phyloP scores from a whole-genome alignment of 768 basidiomycete genomes.

The Kwoniella dendrophila region DNA sequence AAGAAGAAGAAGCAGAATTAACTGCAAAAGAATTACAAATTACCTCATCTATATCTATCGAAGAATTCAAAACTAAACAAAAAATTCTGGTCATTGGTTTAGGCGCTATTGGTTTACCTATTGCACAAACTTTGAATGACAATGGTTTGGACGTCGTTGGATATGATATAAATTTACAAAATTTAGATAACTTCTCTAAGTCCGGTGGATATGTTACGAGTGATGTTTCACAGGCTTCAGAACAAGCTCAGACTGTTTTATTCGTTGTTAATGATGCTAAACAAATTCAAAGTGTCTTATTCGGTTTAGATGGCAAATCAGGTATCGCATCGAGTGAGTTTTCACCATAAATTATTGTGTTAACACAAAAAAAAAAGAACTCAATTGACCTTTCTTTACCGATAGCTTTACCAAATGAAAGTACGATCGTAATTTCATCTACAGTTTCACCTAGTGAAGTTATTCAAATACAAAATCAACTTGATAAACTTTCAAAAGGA shows the following conservation, averaged over 20 bases:
- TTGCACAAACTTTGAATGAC: conserved; percentile 34
- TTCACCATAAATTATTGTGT: not conserved
- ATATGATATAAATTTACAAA: conserved; percentile 29
- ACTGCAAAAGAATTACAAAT: conserved; percentile 38
- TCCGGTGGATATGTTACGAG: conserved; percentile 33
- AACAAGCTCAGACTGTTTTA: conserved; percentile 36
- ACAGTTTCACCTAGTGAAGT: conserved; percentile 46
- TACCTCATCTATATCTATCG: not conserved
- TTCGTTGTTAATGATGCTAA: conserved; percentile 34
- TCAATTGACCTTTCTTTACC: too few relatives aligned
- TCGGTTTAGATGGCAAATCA: conserved; percentile 15
- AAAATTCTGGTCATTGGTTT: conserved; percentile 45
- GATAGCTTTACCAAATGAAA: conserved; percentile 30
- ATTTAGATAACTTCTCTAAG: conserved; percentile 25
- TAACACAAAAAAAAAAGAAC: too few relatives aligned
- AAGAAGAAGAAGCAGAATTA: conserved; percentile 32
- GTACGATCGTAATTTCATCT: conserved; percentile 40
- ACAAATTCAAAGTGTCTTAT: conserved; percentile 34
- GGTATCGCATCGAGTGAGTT: conserved; percentile 20
- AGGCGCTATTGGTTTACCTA: conserved; percentile 42
- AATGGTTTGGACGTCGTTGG: conserved; percentile 38
- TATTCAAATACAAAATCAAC: conserved; percentile 21
- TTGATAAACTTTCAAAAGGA: conserved; percentile 23
- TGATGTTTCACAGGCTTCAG: conserved; percentile 22
- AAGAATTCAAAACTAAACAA: conserved; percentile 2